Conservation (phyloP, 352 stramenopile species). For the Aphanomyces cochlioides region DNA sequence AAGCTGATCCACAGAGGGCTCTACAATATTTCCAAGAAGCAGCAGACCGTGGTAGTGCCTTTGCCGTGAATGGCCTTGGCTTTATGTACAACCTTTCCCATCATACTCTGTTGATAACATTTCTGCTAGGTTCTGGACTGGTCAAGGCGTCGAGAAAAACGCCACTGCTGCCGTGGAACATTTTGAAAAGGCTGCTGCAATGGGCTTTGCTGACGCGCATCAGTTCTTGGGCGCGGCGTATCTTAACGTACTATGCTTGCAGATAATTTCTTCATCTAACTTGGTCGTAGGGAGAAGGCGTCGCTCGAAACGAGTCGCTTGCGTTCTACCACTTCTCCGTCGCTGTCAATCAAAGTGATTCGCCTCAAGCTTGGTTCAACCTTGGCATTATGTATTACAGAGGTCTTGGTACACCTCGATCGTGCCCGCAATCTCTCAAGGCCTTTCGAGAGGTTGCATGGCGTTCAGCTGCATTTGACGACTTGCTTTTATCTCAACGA, state of each 20-base stretch:
- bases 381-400: constrained; percentile 71
- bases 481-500: constrained; percentile 59
- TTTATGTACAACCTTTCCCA: constrained; percentile 41
- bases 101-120: neutral
- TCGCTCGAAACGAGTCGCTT: constrained; percentile 41
- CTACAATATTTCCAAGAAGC: constrained; percentile 58
- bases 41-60: constrained; percentile 51
- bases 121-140: constrained; percentile 34
- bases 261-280: neutral
- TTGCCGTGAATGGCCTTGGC: constrained; percentile 63
- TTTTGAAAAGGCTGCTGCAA: constrained; percentile 54
- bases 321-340: constrained; percentile 62
- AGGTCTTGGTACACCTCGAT: constrained; percentile 48
- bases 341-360: constrained; percentile 43
- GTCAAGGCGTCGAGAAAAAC: constrained; percentile 54
- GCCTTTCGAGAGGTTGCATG: constrained; percentile 67
- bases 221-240: constrained; percentile 66
- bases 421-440: constrained; percentile 45
- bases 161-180: constrained; percentile 52
- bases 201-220: constrained; percentile 63
- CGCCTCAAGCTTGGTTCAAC: constrained; percentile 60
- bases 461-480: constrained; percentile 44
- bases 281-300: constrained; percentile 39
- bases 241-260: constrained; percentile 35
- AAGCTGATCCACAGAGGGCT: constrained; percentile 53